Evolutionary conservation across 1,284 basidiomycete species (phyloP), one percentile per base, ranked within the genome.

Genomic region (Pyrrhoderma noxium): DNA sequence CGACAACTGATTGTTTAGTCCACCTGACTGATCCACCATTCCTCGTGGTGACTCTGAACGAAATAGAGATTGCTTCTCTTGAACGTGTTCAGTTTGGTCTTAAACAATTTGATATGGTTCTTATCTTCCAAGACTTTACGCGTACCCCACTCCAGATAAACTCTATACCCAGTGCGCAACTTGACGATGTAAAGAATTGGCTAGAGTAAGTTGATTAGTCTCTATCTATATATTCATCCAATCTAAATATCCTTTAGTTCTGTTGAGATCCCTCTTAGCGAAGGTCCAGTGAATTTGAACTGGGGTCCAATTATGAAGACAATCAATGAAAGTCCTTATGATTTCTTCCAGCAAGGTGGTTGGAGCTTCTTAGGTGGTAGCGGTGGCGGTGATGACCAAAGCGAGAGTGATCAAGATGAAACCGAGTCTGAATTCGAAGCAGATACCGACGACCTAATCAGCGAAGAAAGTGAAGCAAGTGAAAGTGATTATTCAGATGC

Each of bases 221-320:
- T 48, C 22, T 58, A 31, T 18, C 36, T 23, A 21, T 14, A 25
- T n/a, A 9, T 49, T 45, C 45, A 36, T 55, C 42, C 14, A 49
- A 35, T 54, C 1, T 47, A 51, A 14, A 22, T 45, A 36, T 13
- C 23, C 39, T 55, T n/a, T n/a, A 94, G 91, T 65, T 95, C 92
- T 9, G 93, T 96, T 51, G 96, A 99, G 66, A 95, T 99, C 53
- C 87, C 94, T 13, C 82, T 97, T 68, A 91, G 89, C 42, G 96
- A 98, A 69, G 91, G 95, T 8, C 92, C 93, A 1, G 93, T 99
- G 70, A 99, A 99, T 69, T 73, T 98, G 68, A 96, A 97, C 64
- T 99, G 96, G 96, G 84, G 85, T 14, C 90, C 90, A 2, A 97
- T 99, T 65, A 96, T 96, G 91, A 95, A 94, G 69, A 92, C 91